Percentiles rank a stretch among this genome's conserved stretches.
phyloP scores from a whole-genome alignment of 1,139 yeast species.

The Lodderomyces orthopsilosis region DNA sequence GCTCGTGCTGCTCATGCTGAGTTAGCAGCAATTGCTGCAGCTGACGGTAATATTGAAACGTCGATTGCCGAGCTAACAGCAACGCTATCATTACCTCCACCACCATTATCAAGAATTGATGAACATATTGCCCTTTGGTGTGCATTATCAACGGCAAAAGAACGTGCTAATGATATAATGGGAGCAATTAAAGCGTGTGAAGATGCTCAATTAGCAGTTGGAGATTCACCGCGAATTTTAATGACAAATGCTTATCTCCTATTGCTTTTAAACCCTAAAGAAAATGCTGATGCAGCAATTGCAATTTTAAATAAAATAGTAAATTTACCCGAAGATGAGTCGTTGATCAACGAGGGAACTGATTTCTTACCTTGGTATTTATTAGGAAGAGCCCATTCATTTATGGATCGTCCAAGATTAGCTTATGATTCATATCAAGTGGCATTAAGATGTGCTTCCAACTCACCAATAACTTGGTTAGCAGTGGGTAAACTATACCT shows the following conservation, averaged over 20 bases:
- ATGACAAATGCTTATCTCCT: conserved; percentile 49
- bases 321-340: conserved; percentile 23
- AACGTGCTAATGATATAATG: conserved; percentile 44
- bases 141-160: conserved; percentile 50
- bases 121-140: conserved; percentile 52
- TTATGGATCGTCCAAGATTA: conserved; percentile 44
- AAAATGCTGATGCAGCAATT: conserved; percentile 29
- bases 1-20: conserved; percentile 54
- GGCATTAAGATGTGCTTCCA: conserved; percentile 54
- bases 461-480: conserved; percentile 60
- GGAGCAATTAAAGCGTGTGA: conserved; percentile 51
- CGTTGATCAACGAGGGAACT: conserved; percentile 16
- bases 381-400: conserved; percentile 52
- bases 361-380: conserved; percentile 60
- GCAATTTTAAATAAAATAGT: conserved; percentile 34
- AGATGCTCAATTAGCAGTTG: conserved; percentile 43
- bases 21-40: conserved; percentile 50
- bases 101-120: conserved; percentile 42
- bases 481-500: conserved; percentile 63
- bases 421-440: conserved; percentile 60
- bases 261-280: conserved; percentile 21
- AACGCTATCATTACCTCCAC: conserved; percentile 49
- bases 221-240: conserved; percentile 42
- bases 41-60: conserved; percentile 47
- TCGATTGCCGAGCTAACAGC: conserved; percentile 48